Base-by-base conservation (phyloP, 768 basidiomycete genomes). In the Coprinellus micaceus region DNA sequence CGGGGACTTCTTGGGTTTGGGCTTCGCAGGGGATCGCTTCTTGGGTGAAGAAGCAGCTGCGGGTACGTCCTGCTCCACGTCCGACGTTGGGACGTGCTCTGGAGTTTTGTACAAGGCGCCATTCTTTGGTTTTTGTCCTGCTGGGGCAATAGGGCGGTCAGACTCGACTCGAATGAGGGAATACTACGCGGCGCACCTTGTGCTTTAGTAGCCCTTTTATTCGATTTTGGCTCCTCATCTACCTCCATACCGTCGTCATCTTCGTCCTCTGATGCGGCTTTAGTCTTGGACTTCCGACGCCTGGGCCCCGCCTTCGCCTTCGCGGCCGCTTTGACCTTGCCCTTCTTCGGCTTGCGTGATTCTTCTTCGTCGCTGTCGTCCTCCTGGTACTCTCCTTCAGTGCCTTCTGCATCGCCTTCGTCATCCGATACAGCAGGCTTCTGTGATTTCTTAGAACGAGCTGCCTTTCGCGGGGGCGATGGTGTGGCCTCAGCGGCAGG, bases 71-170 rank as follows among this genome's bases (percentile, higher is more conserved):
- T 45, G 3, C 48, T 76, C 76, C 36, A 71, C 65, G 58, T 79
- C 78, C 0, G 78, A 80, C 11, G 71, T 66, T 15, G 69, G 65
- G 45, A 80, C 67, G 57, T 61, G 62, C 57, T 60, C 67, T 17
- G 65, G 56, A 28, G 77, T 75, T 60, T 77, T 77, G 64, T 66
- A 78, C 41, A 66, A 58, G 50, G 68, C 68, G 28, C 28, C 54
- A 29, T 58, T 60, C 44, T 60, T 60, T 36, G 53, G 47, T 44
- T 61, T 60, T n/a, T n/a, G n/a, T n/a, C n/a, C n/a, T n/a, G n/a
- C n/a, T n/a, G n/a, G n/a, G n/a, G n/a, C n/a, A n/a, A n/a, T n/a
- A n/a, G n/a, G n/a, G n/a, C n/a, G n/a, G n/a, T n/a, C n/a, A n/a
- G n/a, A n/a, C n/a, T n/a, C n/a, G n/a, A n/a, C n/a, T n/a, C n/a